Conservation (phyloP, 75 land plant genomes). For the Pinus albicaulis region DNA sequence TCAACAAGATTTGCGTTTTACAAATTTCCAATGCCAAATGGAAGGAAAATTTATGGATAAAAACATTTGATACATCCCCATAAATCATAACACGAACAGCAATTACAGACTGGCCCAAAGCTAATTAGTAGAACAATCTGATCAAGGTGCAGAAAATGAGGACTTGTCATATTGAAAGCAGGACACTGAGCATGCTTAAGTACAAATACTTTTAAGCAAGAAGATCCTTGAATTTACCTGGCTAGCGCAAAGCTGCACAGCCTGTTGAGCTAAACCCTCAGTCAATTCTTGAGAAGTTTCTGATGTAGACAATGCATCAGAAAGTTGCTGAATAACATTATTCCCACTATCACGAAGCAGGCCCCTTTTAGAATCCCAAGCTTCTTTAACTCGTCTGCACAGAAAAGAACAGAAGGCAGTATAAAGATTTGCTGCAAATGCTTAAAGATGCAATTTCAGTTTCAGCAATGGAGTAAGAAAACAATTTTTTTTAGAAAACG, state of each 20-base stretch:
- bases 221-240: slow-evolving; percentile 39
- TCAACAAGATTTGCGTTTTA: background rate
- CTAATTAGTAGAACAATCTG: background rate
- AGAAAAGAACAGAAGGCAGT: slow-evolving; percentile 6
- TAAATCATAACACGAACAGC: background rate
- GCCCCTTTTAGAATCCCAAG: slow-evolving; percentile 85
- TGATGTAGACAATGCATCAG: slow-evolving; percentile 77
- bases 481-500: background rate
- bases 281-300: slow-evolving; percentile 51
- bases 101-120: too few species aligned
- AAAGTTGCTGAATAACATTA: slow-evolving; percentile 82
- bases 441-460: slow-evolving; percentile 4
- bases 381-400: slow-evolving; percentile 85
- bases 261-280: slow-evolving; percentile 51
- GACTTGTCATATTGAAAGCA: background rate
- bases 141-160: background rate
- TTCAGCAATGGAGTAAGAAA: background rate
- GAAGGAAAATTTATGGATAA: background rate
- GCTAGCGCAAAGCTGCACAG: slow-evolving; percentile 63
- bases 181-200: background rate
- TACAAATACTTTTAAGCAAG: background rate
- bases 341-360: slow-evolving; percentile 69
- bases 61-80: background rate
- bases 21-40: background rate
- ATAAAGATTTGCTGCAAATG: background rate